Evolutionary conservation across 306 rosid species (phyloP).

Genomic region (Castanea crenata): DNA sequence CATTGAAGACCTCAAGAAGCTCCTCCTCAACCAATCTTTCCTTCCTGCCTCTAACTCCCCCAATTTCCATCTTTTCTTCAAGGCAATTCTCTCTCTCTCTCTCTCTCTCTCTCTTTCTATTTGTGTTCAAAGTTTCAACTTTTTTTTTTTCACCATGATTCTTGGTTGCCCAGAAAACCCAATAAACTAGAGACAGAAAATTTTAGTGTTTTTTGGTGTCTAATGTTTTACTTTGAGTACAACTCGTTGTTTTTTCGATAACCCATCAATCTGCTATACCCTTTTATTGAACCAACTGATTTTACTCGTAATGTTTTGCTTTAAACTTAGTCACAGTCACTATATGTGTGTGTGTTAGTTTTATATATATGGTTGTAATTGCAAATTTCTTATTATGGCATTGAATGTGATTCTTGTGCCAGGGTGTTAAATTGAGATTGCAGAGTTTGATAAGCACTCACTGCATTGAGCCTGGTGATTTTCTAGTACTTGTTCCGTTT

Average conservation of each 20-base stretch:
- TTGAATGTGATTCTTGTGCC: constrained; percentile 16
- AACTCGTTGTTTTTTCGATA: background rate
- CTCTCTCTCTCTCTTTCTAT: background rate
- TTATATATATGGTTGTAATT: background rate
- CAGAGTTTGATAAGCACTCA: constrained; percentile 37
- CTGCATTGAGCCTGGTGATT: constrained; percentile 42
- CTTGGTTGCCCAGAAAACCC: background rate
- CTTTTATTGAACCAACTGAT: background rate
- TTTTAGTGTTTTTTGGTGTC: background rate
- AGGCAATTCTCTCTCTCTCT: constrained; percentile 34
- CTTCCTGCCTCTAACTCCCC: constrained; percentile 55
- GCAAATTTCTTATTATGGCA: background rate
- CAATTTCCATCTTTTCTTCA: constrained; percentile 78
- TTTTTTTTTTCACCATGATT: background rate
- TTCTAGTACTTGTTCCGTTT: constrained; percentile 71
- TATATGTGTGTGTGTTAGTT: background rate
- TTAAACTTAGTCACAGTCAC: background rate
- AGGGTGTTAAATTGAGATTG: constrained; percentile 72
- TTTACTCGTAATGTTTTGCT: background rate
- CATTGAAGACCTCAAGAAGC: constrained; percentile 66
- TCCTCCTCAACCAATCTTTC: constrained; percentile 56
- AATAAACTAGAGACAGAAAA: too few relatives aligned
- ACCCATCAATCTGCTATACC: background rate
- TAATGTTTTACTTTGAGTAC: background rate
- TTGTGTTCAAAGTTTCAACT: too few relatives aligned